Evolutionary conservation across 495 filamentous ascomycete genomes (phyloP).

Genomic region (Penicillium argentinense): DNA sequence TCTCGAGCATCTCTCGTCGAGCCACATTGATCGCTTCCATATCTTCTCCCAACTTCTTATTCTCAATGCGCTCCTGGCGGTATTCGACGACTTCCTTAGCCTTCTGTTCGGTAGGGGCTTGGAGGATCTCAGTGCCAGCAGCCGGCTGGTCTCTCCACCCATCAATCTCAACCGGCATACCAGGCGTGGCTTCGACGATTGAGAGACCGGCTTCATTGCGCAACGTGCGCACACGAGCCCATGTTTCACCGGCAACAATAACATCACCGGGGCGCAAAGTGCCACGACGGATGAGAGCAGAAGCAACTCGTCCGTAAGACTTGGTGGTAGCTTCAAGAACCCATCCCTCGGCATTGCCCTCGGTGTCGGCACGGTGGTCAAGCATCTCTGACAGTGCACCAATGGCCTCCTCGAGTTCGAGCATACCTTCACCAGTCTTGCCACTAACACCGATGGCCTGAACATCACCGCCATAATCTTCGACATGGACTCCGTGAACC

Average conservation of each 20-base stretch:
- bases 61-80: constrained; percentile 64
- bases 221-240: constrained; percentile 78
- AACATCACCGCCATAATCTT: constrained; percentile 93
- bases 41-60: constrained; percentile 61
- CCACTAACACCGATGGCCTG: constrained; percentile 89
- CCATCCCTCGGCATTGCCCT: constrained; percentile 87
- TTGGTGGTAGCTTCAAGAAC: constrained; percentile 92
- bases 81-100: constrained; percentile 81
- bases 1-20: constrained; percentile 61
- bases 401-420: constrained; percentile 86
- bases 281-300: constrained; percentile 82
- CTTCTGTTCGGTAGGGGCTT: constrained; percentile 73
- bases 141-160: constrained; percentile 90
- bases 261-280: constrained; percentile 79
- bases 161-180: constrained; percentile 86
- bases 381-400: constrained; percentile 82
- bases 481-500: constrained; percentile 82
- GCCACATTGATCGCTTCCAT: constrained; percentile 74
- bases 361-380: constrained; percentile 78
- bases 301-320: constrained; percentile 81
- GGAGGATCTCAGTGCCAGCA: constrained; percentile 87
- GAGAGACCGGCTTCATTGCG: constrained; percentile 79
- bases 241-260: constrained; percentile 83
- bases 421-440: constrained; percentile 91
- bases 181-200: constrained; percentile 75